Conservation (phyloP, 306 rosid genomes). For the Glycyrrhiza uralensis region DNA sequence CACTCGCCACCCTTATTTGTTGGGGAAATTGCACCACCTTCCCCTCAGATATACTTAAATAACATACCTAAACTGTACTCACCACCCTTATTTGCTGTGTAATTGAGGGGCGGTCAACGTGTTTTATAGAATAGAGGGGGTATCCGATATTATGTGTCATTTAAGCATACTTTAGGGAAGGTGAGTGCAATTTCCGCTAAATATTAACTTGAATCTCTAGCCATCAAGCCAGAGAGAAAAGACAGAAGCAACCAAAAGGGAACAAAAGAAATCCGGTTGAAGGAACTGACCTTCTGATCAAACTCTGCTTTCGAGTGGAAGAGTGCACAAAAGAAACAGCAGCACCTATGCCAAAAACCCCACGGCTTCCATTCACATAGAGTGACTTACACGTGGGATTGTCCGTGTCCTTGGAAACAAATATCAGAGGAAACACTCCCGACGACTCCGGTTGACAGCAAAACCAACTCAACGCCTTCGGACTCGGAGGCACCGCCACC, state of each 20-base stretch:
- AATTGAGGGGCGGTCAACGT: too few relatives aligned
- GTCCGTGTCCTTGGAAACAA: conserved; percentile 57
- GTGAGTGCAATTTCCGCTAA: too few relatives aligned
- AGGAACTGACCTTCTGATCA: conserved; percentile 46
- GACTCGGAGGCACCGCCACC: conserved; percentile 87
- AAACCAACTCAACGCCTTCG: conserved; percentile 78
- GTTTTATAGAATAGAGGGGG: too few relatives aligned
- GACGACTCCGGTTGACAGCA: conserved; percentile 72
- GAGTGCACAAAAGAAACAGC: conserved; percentile 55
- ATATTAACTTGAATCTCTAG: neutral
- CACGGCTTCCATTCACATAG: conserved; percentile 58
- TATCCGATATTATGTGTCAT: too few relatives aligned
- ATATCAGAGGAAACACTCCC: conserved; percentile 66
- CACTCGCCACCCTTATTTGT: too few relatives aligned
- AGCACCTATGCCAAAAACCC: conserved; percentile 77
- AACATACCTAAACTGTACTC: too few relatives aligned
- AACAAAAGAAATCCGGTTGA: neutral
- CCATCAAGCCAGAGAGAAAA: neutral
- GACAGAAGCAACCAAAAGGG: neutral
- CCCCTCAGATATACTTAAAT: too few relatives aligned
- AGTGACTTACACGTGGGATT: conserved; percentile 51
- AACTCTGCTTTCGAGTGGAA: conserved; percentile 34
- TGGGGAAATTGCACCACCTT: too few relatives aligned
- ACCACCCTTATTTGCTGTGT: too few relatives aligned
- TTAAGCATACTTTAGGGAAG: too few relatives aligned